Conservation (phyloP, 75 land plant species). For the Selaginella tamariscina region DNA sequence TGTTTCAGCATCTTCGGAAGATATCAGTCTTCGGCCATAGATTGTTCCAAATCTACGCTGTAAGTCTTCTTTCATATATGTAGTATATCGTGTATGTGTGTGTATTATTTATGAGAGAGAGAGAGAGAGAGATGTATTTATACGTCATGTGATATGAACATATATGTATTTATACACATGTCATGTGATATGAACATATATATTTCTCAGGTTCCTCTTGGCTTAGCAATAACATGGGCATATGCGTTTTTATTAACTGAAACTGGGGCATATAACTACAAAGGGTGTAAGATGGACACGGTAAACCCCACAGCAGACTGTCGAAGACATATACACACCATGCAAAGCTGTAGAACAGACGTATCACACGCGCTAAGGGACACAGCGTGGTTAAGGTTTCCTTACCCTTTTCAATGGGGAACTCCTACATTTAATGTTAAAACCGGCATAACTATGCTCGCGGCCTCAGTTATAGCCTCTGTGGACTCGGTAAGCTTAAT, state of each 20-base stretch:
- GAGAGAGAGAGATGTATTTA: too few relatives aligned
- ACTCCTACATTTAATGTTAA: slow-evolving; percentile 60
- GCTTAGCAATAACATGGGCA: slow-evolving; percentile 65
- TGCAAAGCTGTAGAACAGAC: slow-evolving; percentile 82
- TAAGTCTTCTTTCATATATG: slow-evolving; percentile 20
- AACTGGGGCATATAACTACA: slow-evolving; percentile 65
- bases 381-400: slow-evolving; percentile 76
- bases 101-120: too few relatives aligned
- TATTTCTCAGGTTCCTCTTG: slow-evolving; percentile 66
- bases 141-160: not conserved
- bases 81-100: too few relatives aligned
- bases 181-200: too few relatives aligned
- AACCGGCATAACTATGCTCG: slow-evolving; percentile 54
- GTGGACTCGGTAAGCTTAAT: slow-evolving; percentile 75
- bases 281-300: slow-evolving; percentile 51
- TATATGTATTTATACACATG: not conserved
- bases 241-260: slow-evolving; percentile 86
- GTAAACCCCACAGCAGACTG: slow-evolving; percentile 48
- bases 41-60: slow-evolving; percentile 84
- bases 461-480: slow-evolving; percentile 73
- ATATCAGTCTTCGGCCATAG: slow-evolving; percentile 60
- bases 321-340: slow-evolving; percentile 44
- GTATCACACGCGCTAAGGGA: slow-evolving; percentile 60
- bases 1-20: slow-evolving; percentile 83
- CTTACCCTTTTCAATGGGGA: slow-evolving; percentile 98